These are phyloP conservation scores for Spencermartinsiella ligniputridi DNA, from an alignment of 1,139 yeast species.

Conservation along the genomic window DNA sequence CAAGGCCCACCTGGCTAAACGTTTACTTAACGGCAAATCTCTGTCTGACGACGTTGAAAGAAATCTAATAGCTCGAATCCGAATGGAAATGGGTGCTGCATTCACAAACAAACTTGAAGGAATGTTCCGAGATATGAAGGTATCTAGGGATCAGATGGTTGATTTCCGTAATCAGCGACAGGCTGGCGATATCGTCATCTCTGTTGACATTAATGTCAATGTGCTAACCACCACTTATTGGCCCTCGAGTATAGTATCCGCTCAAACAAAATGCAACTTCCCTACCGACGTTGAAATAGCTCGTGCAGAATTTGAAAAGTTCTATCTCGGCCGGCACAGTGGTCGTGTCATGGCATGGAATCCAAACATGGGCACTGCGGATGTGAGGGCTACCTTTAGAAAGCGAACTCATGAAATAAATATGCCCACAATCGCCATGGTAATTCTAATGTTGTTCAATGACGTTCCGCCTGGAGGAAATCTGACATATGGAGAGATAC, in stretches of 20 bases:
- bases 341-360: slow-evolving; percentile 82
- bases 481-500: slow-evolving; percentile 59
- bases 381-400: slow-evolving; percentile 48
- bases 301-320: slow-evolving; percentile 42
- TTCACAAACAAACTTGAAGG: slow-evolving; percentile 79
- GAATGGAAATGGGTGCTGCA: slow-evolving; percentile 75
- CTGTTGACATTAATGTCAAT: slow-evolving; percentile 44
- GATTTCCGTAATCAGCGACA: slow-evolving; percentile 35
- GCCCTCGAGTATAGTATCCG: slow-evolving; percentile 56
- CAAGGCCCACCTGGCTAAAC: slow-evolving; percentile 83
- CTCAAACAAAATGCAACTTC: slow-evolving; percentile 51
- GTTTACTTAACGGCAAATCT: slow-evolving; percentile 56
- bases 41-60: slow-evolving; percentile 63
- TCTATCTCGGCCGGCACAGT: slow-evolving; percentile 58
- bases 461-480: slow-evolving; percentile 48
- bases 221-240: slow-evolving; percentile 55
- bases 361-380: slow-evolving; percentile 73
- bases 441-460: slow-evolving; percentile 69
- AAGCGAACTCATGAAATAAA: slow-evolving; percentile 72
- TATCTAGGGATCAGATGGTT: slow-evolving; percentile 55
- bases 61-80: slow-evolving; percentile 61
- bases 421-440: slow-evolving; percentile 75
- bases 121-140: slow-evolving; percentile 78
- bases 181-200: slow-evolving; percentile 12
- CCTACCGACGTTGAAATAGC: slow-evolving; percentile 45